A percentile compares a stretch with the other conserved stretches of the same genome.
phyloP scores from a whole-genome alignment of 352 stramenopile genomes.

The Pythium periplocum region DNA sequence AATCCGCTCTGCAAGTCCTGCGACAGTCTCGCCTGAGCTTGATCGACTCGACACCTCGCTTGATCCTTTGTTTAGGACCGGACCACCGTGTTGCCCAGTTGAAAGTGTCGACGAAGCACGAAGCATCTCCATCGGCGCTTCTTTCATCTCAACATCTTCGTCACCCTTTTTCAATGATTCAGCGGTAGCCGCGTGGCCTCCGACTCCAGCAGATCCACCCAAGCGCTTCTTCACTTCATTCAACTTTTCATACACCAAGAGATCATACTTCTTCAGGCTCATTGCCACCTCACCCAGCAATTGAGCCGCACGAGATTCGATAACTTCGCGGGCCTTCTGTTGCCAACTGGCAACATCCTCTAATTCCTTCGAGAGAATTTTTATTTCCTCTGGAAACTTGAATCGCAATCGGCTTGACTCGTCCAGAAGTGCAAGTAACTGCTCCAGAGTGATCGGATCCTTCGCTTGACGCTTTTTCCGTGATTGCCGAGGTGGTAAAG shows the following conservation, averaged over 20 bases:
- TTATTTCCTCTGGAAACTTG: constrained; percentile 69
- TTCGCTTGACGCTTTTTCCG: constrained; percentile 73
- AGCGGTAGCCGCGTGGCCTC: too few species aligned
- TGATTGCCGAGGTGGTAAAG: constrained; percentile 71
- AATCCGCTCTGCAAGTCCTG: constrained; percentile 19
- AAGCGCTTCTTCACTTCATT: constrained; percentile 13
- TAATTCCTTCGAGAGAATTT: constrained; percentile 70
- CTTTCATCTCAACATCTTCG: too few species aligned
- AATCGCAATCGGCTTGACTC: constrained; percentile 62
- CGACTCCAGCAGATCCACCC: too few species aligned
- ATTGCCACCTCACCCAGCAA: constrained; percentile 35
- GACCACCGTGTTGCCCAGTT: too few species aligned
- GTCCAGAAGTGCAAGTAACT: constrained; percentile 45
- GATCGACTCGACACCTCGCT: too few species aligned
- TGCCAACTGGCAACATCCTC: constrained; percentile 63
- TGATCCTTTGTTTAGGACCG: too few species aligned
- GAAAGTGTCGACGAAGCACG: too few species aligned
- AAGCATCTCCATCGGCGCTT: too few species aligned
- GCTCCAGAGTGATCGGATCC: constrained; percentile 48
- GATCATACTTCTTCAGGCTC: constrained; percentile 54
- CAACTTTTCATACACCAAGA: constrained; percentile 43
- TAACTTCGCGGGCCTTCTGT: constrained; percentile 41
- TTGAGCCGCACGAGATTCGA: constrained; percentile 32
- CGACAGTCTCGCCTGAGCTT: neutral
- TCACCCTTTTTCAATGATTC: too few species aligned